Conservation (phyloP, 768 basidiomycete genomes). For the Pleurotus sapidus region DNA sequence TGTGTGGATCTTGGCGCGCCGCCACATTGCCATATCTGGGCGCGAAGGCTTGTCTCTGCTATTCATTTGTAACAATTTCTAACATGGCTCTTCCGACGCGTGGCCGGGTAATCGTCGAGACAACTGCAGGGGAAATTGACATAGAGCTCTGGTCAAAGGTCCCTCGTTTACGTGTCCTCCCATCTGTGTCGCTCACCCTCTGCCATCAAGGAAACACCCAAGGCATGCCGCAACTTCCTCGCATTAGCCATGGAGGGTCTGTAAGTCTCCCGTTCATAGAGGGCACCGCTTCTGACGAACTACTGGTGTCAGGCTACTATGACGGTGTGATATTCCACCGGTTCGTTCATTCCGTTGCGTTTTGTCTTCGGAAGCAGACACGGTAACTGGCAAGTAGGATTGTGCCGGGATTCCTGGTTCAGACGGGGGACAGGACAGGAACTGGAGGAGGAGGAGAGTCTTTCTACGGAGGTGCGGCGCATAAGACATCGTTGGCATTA, state of each 20-base stretch:
- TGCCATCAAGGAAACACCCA: constrained; percentile 76
- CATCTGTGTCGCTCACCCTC: not conserved
- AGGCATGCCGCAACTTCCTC: constrained; percentile 89
- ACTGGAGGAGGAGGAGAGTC: constrained; percentile 93
- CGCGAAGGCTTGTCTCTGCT: too few relatives aligned
- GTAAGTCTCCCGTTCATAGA: constrained; percentile 26
- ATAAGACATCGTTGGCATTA: not conserved
- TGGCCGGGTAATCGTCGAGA: constrained; percentile 85
- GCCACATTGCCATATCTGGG: too few relatives aligned
- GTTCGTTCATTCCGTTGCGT: constrained; percentile 29
- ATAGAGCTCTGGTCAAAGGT: constrained; percentile 95
- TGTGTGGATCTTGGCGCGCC: too few relatives aligned
- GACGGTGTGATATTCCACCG: constrained; percentile 95
- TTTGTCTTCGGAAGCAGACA: not conserved
- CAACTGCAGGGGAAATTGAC: constrained; percentile 84
- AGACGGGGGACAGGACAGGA: constrained; percentile 91
- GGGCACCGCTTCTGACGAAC: not conserved
- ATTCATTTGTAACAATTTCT: too few relatives aligned
- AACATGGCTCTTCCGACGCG: constrained; percentile 83
- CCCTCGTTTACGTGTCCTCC: constrained; percentile 8
- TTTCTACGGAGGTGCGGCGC: constrained; percentile 78
- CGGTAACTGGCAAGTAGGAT: constrained; percentile 40
- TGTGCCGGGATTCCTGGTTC: constrained; percentile 89
- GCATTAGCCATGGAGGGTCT: constrained; percentile 87
- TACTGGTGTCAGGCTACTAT: constrained; percentile 76